A percentile compares a stretch with the other conserved stretches of the same genome.
phyloP scores from a whole-genome alignment of 352 stramenopile species.

The Phytopythium montanum region DNA sequence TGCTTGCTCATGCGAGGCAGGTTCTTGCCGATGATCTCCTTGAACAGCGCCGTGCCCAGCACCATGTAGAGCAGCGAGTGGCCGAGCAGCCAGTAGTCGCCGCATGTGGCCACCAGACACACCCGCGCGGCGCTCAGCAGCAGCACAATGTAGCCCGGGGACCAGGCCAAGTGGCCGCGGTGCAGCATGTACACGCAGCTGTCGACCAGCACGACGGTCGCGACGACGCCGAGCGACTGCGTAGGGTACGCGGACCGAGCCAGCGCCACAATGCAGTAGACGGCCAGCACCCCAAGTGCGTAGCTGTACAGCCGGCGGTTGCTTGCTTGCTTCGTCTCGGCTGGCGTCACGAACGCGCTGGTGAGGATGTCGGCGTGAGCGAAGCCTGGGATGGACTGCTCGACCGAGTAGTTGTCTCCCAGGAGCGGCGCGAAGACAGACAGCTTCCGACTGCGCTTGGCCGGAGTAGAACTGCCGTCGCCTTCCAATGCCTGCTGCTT shows the following conservation, averaged over 20 bases:
- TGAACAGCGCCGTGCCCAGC: conserved; percentile 69
- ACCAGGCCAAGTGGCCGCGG: conserved; percentile 69
- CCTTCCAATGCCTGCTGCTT: conserved; percentile 24
- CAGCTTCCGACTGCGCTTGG: conserved; percentile 29
- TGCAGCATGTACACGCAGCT: conserved; percentile 71
- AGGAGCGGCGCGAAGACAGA: conserved; percentile 75
- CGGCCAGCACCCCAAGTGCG: conserved; percentile 37
- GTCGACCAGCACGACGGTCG: conserved; percentile 72
- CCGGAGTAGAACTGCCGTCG: background rate
- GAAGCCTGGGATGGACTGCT: conserved; percentile 72
- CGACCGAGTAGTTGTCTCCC: conserved; percentile 74
- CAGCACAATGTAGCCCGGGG: conserved; percentile 78
- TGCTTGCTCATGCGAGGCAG: conserved; percentile 79
- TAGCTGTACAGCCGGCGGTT: conserved; percentile 57
- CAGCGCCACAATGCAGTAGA: conserved; percentile 61
- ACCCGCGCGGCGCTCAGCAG: conserved; percentile 66
- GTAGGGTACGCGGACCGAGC: conserved; percentile 52
- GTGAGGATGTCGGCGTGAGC: conserved; percentile 71
- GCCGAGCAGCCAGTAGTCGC: conserved; percentile 77
- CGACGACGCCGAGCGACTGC: conserved; percentile 55
- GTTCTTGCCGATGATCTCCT: conserved; percentile 81
- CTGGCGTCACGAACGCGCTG: conserved; percentile 69
- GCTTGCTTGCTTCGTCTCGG: conserved; percentile 33
- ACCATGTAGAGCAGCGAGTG: conserved; percentile 80
- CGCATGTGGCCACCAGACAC: conserved; percentile 62